Evolutionary conservation across 441 rosid genomes (phyloP).

Genomic region (Populus tomentosa): DNA sequence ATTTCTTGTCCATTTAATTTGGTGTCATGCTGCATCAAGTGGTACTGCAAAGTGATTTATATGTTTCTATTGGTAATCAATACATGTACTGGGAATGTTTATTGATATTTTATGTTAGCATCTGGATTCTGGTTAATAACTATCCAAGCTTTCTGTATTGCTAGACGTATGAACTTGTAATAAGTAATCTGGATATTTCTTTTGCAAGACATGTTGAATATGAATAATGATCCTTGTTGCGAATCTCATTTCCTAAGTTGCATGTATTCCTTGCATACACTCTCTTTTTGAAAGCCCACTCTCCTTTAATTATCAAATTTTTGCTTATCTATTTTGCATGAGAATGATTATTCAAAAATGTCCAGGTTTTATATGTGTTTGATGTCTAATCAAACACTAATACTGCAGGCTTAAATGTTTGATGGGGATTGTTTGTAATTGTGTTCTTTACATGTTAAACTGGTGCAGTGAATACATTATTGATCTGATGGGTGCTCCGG

Average conservation of each 20-base stretch:
- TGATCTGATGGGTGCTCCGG: constrained; percentile 99
- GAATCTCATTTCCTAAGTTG: background rate
- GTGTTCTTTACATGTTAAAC: constrained; percentile 16
- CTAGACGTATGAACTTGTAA: background rate
- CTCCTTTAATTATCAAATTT: background rate
- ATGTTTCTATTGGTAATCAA: background rate
- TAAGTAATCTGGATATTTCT: background rate
- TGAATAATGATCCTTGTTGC: background rate
- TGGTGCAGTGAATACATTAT: constrained; percentile 87
- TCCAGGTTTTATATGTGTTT: background rate
- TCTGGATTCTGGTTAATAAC: background rate
- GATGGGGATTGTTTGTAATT: constrained; percentile 11
- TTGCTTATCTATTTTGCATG: background rate
- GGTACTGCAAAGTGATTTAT: background rate
- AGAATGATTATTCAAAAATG: background rate
- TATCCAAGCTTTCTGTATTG: background rate
- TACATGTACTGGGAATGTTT: background rate
- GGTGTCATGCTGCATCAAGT: background rate
- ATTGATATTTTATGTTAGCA: background rate
- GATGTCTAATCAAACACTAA: background rate
- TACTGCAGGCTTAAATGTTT: background rate
- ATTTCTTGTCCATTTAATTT: background rate
- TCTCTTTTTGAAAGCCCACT: background rate
- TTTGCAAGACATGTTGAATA: background rate
- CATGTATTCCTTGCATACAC: background rate